Evolutionary conservation across 768 basidiomycete genomes (phyloP), one percentile per base, ranked within the genome.

Genomic region (Strobilomyces echinocephalus): DNA sequence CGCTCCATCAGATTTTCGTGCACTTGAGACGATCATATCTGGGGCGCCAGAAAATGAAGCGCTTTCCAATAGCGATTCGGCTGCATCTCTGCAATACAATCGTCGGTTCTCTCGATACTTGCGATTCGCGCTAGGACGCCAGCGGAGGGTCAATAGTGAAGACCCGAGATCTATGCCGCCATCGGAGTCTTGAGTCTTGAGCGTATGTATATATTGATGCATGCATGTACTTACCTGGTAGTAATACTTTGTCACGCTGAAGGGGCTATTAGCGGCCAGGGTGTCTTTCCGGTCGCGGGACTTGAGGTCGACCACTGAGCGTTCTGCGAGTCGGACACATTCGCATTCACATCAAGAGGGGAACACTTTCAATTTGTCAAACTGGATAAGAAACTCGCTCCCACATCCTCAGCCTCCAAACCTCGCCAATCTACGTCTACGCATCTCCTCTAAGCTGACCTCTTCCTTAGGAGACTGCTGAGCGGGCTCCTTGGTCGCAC

Each of bases 391-490:
- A 54, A 38, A 26, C 36, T 40, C 11, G 24, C 16, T 42, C 34
- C 33, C 24, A 26, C 36, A 24, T 36, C 21, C 28, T 71, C 61
- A 81, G 31, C 73, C 72, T 16, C 81, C 85, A 67, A 91, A 91
- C 56, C 77, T 77, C 7, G 82, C 85, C 51, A 85, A 65, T 45
- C 87, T 72, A 63, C 80, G 78, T 63, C 75, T 74, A 39, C 88
- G 77, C 54, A 91, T 78, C 61, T 87, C 86, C 50, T 90, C 88
- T 33, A 87, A 59, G 57, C 73, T 79, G 9, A 78, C 74, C 43
- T 73, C 63, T 52, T 74, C 75, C 39, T 63, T 60, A 39, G 62
- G 52, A 24, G 42, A 51, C 24, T 57, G 53, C 30, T 57, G 60
- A 20, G 63, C 4, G 2, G 38, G 18, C 43, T 48, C 38, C 26